These are phyloP conservation scores for Mucor racemosus DNA, from an alignment of 371 early-diverging fungal species.

Conservation along the genomic window DNA sequence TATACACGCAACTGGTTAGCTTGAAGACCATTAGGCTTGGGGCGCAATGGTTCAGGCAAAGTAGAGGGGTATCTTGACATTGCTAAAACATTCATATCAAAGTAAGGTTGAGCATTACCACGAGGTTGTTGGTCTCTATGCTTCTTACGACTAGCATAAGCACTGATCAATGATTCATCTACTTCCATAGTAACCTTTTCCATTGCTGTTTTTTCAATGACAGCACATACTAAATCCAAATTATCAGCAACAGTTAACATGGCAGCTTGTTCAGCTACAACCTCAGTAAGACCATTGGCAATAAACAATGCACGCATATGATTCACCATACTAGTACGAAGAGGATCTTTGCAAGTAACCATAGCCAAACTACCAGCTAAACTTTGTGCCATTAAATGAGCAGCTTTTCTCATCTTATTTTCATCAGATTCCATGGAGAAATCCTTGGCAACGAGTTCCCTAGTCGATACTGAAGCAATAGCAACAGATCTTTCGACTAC, in stretches of 20 bases:
- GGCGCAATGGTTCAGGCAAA: conserved; percentile 83
- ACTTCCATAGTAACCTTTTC: conserved; percentile 90
- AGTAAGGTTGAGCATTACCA: conserved; percentile 81
- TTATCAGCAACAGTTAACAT: conserved; percentile 86
- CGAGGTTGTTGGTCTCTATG: conserved; percentile 78
- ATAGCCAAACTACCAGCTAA: conserved; percentile 82
- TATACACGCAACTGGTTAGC: conserved; percentile 81
- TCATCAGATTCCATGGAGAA: conserved; percentile 94
- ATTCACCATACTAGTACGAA: conserved; percentile 85
- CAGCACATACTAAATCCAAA: conserved; percentile 87
- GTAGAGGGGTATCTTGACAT: conserved; percentile 77
- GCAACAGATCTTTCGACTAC: conserved; percentile 92
- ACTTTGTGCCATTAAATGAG: conserved; percentile 91
- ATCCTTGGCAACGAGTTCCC: conserved; percentile 91
- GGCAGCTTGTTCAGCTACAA: conserved; percentile 81
- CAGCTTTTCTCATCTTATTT: conserved; percentile 89
- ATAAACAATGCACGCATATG: conserved; percentile 78
- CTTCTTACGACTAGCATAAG: conserved; percentile 77
- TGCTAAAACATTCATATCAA: conserved; percentile 79
- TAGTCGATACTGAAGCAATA: conserved; percentile 89
- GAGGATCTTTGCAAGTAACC: conserved; percentile 92
- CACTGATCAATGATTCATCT: conserved; percentile 73
- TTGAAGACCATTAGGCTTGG: conserved; percentile 82
- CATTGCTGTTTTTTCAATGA: conserved; percentile 92
- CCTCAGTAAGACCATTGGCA: conserved; percentile 68